Base-by-base conservation (phyloP, 2,329 filamentous ascomycete species). In the Hysterium pulicare region DNA sequence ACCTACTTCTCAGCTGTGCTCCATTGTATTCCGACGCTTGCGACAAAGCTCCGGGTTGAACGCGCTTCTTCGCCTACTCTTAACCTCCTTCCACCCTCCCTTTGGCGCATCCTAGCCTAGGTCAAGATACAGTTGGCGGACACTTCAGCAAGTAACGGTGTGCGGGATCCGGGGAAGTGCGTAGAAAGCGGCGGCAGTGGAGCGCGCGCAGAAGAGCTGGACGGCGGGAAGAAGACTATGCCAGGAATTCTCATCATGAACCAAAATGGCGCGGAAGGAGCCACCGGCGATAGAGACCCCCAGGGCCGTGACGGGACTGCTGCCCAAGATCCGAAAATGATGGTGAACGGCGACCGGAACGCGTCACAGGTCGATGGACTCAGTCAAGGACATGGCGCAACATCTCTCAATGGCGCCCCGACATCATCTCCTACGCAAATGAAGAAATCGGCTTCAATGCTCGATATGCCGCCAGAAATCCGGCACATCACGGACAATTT, bases 401-500 rank as follows among this genome's bases (percentile, higher is more conserved):
- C 46, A 2, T 15, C 17, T 5, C n/a, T 26, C 15, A 28, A 31
- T 21, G 35, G 49, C 35, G 44, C 45, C 3, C 34, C 30, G 17
- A 37, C 34, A 4, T 34, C 45, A n/a, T 26, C 50, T 10, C 41
- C 45, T 24, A 51, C 54, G 17, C 53, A 60, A 24, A 46, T 60
- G 35, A 47, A 54, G 7, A 41, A 30, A 39, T 44, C 42, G 22
- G 31, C 48, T n/a, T 45, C 45, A 15, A 15, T 48, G 19, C n/a
- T 36, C 8, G 53, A 70, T 31, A 54, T 67, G 8, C 74, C 76
- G 2, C 78, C 77, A 13, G 72, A 77, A 47, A 67, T 83, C 31
- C 66, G 70, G 36, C 88, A 95, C 59, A 85, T 95, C 45, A 84
- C 84, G 0, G 73, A 34, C n/a, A 19, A 83, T 44, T 94, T 90